These are phyloP conservation scores for Ceratopteris richardii DNA, from an alignment of 75 land plant genomes.

Conservation along the genomic window DNA sequence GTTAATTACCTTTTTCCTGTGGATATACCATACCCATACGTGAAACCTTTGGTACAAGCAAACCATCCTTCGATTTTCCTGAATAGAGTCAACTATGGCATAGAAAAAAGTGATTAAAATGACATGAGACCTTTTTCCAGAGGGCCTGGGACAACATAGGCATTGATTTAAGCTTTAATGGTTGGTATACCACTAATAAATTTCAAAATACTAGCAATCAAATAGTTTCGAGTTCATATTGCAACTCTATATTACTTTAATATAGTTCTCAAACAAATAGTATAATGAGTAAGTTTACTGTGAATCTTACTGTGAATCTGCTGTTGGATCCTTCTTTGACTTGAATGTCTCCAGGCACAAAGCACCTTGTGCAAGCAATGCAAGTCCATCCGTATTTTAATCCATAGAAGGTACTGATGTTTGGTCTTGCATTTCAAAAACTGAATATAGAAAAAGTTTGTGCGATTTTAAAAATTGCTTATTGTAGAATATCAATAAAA, in stretches of 20 bases:
- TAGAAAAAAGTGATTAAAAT: neutral
- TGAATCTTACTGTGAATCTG: neutral
- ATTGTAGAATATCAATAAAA: neutral
- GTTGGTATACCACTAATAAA: neutral
- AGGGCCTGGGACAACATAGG: too few relatives aligned
- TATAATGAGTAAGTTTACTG: neutral
- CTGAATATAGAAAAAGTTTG: neutral
- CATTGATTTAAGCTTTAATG: too few relatives aligned
- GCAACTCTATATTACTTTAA: neutral
- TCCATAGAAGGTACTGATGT: conserved; percentile 1
- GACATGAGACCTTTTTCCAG: too few relatives aligned
- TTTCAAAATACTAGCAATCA: neutral
- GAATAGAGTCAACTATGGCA: neutral
- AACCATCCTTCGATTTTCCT: neutral
- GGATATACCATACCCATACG: conserved; percentile 1
- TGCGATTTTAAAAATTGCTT: neutral
- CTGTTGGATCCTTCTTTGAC: neutral
- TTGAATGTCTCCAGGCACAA: conserved; percentile 5
- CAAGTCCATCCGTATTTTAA: conserved; percentile 5
- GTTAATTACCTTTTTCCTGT: conserved; percentile 1
- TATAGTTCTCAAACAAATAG: neutral
- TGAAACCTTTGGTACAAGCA: conserved; percentile 1
- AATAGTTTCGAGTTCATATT: neutral
- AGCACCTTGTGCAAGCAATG: conserved; percentile 2
- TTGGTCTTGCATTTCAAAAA: neutral